Base-by-base conservation (phyloP, 2,329 filamentous ascomycete genomes). In the Aspergillus carbonarius region DNA sequence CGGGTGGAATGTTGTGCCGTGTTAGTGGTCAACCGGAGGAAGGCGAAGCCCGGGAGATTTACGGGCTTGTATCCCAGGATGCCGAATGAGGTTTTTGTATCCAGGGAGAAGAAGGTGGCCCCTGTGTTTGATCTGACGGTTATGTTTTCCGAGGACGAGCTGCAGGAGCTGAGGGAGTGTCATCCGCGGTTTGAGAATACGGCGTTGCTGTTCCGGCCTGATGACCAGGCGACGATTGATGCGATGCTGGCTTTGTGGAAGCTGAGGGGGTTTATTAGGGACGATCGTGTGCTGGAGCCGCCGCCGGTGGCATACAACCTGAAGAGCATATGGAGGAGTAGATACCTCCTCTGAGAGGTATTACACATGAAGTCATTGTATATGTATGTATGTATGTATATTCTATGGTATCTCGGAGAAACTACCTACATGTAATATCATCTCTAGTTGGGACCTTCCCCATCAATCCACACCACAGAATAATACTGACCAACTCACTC, bases 161-260 rank as follows among this genome's bases (percentile, higher is more conserved):
- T 75, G 30, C 63, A 66, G 12, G 65, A 65, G 5, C 64, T 79
- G 12, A 60, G 68, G 42, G 56, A 61, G 12, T 55, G 62, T 35
- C 61, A 69, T 57, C 55, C 63, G 1, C 67, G 71, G 9, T 74
- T 78, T 47, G 64, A 68, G 18, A 63, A 65, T n/a, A 63, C 62
- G 23, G 74, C 71, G 13, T 47, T 78, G n/a, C 73, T 76, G 54
- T 71, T 76, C 37, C 68, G 70, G 42, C 73, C 76, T 0, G 66
- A 68, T 32, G 63, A 68, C 5, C 55, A 60, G 23, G 54, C 61
- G 15, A 68, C 72, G 0, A 57, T 71, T 20, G 62, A 74, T 20
- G 65, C 72, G 23, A 69, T 78, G 60, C 56, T 75, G 60, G 66
- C 66, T 0, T 56, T 79, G 20, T 79, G 77, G 76, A 77, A 70